Evolutionary conservation across 2,329 filamentous ascomycete genomes (phyloP).

Genomic region (Sporothrix inflata): DNA sequence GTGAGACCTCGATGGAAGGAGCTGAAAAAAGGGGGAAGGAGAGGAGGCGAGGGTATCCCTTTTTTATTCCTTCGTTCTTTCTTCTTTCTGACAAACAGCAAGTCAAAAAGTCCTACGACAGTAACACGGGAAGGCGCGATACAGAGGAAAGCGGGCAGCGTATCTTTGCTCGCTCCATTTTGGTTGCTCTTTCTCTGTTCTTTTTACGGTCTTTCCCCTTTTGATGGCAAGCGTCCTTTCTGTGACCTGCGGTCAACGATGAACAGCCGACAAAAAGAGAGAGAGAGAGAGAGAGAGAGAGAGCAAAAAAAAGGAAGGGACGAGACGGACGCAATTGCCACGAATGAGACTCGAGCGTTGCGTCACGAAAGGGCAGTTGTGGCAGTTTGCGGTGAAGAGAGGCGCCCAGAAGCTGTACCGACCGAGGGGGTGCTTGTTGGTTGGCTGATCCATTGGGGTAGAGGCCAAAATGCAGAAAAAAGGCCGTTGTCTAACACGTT

Average conservation of each 20-base stretch:
- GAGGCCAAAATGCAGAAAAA: not conserved
- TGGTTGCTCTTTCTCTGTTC: not conserved
- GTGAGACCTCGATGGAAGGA: not conserved
- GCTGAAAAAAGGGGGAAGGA: constrained; percentile 7
- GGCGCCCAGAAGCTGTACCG: constrained; percentile 2
- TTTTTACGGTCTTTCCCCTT: not conserved
- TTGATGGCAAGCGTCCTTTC: constrained; percentile 3
- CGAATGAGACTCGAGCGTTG: constrained; percentile 10
- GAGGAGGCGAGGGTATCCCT: constrained; percentile 17
- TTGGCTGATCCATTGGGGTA: not conserved
- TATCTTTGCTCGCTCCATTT: constrained; percentile 17
- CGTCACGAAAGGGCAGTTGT: not conserved
- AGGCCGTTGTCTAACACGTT: not conserved
- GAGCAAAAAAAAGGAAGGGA: not conserved
- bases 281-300: not conserved
- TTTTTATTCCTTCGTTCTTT: not conserved
- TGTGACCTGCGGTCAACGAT: not conserved
- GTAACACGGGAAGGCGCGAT: constrained; percentile 21
- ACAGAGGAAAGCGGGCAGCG: constrained; percentile 6
- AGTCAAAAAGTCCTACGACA: constrained; percentile 19
- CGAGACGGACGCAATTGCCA: not conserved
- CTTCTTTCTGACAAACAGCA: not conserved
- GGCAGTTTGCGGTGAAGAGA: not conserved
- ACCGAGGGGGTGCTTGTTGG: not conserved
- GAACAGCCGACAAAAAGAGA: not conserved